phyloP scores from a whole-genome alignment of 2,329 filamentous ascomycete species.

The Gaeumannomyces sp. region DNA sequence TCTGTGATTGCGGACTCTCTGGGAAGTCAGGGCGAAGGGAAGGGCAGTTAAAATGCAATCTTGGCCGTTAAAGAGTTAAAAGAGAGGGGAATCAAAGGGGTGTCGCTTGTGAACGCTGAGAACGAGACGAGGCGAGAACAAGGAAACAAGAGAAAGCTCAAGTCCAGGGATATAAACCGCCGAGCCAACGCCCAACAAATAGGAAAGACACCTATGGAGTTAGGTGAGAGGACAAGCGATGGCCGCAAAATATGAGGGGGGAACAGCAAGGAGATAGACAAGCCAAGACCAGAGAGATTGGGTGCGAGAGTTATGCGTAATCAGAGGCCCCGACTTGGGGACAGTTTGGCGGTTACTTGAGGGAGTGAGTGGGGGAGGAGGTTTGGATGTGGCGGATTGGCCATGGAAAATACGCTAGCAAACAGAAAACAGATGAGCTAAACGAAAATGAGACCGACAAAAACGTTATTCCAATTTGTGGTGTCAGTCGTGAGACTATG shows the following conservation, averaged over 20 bases:
- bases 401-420: background rate
- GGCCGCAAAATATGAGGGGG: background rate
- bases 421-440: background rate
- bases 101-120: background rate
- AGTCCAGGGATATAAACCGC: background rate
- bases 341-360: background rate
- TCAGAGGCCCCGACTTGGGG: background rate
- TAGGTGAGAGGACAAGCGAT: background rate
- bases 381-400: background rate
- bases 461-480: constrained; percentile 1
- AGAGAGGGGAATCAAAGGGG: background rate
- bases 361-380: background rate
- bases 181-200: background rate
- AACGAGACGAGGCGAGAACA: background rate
- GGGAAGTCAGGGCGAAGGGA: background rate
- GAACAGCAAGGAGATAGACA: background rate
- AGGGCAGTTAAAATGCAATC: background rate
- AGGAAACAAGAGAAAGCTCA: background rate
- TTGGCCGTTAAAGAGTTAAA: background rate
- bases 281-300: background rate
- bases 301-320: background rate
- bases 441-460: background rate
- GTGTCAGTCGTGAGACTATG: constrained; percentile 5
- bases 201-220: too few species aligned
- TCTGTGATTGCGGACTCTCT: background rate